Evolutionary conservation across 345 rosid species (phyloP), one percentile per base, ranked within the genome.

Genomic region (Moricandia moricandioides): DNA sequence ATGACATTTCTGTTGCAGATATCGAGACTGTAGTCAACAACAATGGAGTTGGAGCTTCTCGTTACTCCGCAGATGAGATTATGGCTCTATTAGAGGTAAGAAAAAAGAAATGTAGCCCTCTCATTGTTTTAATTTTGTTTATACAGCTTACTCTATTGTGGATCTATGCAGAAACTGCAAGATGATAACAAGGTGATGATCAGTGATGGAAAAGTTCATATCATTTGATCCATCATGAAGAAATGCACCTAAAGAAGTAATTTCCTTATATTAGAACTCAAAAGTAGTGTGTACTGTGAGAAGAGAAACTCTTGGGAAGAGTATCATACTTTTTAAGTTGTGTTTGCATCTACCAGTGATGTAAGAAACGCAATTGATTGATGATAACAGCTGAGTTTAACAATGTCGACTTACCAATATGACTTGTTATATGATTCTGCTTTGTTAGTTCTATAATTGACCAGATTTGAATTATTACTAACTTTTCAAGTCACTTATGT

Each of bases 101-200:
- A 5, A 21, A 21, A 17, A 27, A 33, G 57, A 33, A 17, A 59
- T 26, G 24, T 21, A 62, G 55, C 14, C 21, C 4, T 63, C 57
- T 5, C 29, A 34, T 27, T 65, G 7, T 2, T 24, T 24, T 57
- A 21, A 30, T 75, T 68, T 35, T 71, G 29, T 26, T 51, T 67
- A 57, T 40, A 24, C 33, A 77, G 26, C 72, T 67, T 65, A 65
- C 12, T 31, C 8, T 56, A 52, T 37, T 67, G 39, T 55, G 49
- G 26, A 72, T 57, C 45, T 78, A 59, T 78, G 65, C 90, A 95
- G 99, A 92, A 84, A 85, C 83, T 95, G 73, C 94, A 95, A 79
- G 92, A 89, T 65, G 96, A 90, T 78, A 95, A 95, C 81, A 88
- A 85, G 81, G 87, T 95, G 83, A 92, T 92, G 98, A 86, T 95